Percentiles rank a stretch among this genome's conserved stretches.
These are phyloP conservation scores for Xylaria venustula DNA, from an alignment of 495 filamentous ascomycete species.

Conservation along the genomic window DNA sequence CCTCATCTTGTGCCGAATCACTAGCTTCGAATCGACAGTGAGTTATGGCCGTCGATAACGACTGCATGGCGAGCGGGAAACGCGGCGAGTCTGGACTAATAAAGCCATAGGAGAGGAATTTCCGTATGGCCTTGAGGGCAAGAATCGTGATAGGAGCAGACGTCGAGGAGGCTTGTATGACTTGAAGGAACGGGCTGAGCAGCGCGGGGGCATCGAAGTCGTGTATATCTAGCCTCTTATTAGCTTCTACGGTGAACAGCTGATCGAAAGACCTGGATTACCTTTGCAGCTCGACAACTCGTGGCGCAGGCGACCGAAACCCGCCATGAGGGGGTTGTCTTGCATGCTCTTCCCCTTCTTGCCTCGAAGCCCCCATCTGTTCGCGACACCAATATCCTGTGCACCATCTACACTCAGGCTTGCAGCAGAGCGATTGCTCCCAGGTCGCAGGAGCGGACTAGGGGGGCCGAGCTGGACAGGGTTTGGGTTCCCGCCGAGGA, in stretches of 20 bases:
- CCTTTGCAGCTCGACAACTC: conserved; percentile 90
- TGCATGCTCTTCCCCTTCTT: conserved; percentile 98
- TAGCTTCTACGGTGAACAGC: not conserved
- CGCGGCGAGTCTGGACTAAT: conserved; percentile 79
- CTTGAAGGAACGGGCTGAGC: conserved; percentile 93
- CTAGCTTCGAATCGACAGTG: conserved; percentile 97
- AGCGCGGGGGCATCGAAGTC: conserved; percentile 86
- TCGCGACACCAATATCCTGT: conserved; percentile 46
- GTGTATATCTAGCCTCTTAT: conserved; percentile 64
- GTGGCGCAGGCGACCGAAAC: conserved; percentile 83
- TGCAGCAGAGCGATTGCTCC: conserved; percentile 29
- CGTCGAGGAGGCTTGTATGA: conserved; percentile 94
- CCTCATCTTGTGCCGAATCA: conserved; percentile 90
- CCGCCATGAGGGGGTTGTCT: conserved; percentile 95
- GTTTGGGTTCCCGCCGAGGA: conserved; percentile 76
- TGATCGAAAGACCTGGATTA: conserved; percentile 26
- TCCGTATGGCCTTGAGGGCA: conserved; percentile 91
- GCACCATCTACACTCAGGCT: conserved; percentile 26
- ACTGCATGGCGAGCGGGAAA: conserved; percentile 88
- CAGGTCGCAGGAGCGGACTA: conserved; percentile 32
- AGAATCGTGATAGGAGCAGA: conserved; percentile 95
- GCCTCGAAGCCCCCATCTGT: conserved; percentile 84
- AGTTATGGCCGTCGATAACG: conserved; percentile 90
- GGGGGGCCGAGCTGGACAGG: conserved; percentile 47
- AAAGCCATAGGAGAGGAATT: conserved; percentile 94